A percentile compares a stretch with the other conserved stretches of the same genome.
Conservation (phyloP, 768 basidiomycete species). For the Kondoa malvinella region DNA sequence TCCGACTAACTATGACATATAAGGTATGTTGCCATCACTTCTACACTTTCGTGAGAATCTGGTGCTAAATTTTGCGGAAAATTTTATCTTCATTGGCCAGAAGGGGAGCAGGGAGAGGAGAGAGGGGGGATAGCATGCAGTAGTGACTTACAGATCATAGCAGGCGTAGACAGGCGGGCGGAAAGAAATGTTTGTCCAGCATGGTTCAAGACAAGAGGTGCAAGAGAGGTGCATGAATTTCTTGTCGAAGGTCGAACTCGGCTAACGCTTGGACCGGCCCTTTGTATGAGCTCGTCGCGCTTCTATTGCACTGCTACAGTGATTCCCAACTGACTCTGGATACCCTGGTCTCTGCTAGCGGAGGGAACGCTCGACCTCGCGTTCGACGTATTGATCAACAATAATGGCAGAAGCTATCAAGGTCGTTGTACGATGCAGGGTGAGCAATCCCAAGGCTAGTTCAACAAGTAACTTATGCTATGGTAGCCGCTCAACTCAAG, state of each 20-base stretch:
- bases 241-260: no score
- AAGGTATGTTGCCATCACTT: not conserved
- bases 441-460: not conserved
- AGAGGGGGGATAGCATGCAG: not conserved
- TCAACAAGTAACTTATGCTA: not conserved
- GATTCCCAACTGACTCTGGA: no score
- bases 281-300: no score
- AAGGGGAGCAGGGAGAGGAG: not conserved
- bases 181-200: no score
- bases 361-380: not conserved
- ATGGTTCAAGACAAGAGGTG: not conserved
- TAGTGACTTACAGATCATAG: no score
- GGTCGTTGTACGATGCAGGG: constrained; percentile 46
- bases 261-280: no score
- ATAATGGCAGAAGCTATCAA: constrained; percentile 7
- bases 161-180: no score
- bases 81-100: not conserved
- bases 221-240: no score
- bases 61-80: not conserved
- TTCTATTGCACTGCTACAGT: no score
- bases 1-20: not conserved
- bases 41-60: not conserved
- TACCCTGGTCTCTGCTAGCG: not conserved
- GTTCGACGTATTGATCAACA: not conserved
- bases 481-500: constrained; percentile 65